Evolutionary conservation across 177 flowering plant genomes (phyloP), one percentile per base, ranked within the genome.

Genomic region (Telopea speciosissima): DNA sequence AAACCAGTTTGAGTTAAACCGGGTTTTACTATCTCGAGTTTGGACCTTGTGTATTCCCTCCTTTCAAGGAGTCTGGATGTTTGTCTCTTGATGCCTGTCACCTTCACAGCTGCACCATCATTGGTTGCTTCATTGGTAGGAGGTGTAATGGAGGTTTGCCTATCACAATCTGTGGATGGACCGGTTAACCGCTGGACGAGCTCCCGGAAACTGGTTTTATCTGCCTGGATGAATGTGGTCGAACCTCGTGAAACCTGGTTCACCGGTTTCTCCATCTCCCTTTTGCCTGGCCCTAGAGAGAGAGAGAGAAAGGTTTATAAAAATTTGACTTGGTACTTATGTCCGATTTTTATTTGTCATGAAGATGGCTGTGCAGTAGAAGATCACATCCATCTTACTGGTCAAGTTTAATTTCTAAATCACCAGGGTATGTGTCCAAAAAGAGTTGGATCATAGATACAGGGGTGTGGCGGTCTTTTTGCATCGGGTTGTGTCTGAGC

Each of bases 101-200:
- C 69, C 65, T 72, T 80, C 16, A 19, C 1, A 7, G 73, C 64
- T 42, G 79, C 16, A 22, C 19, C 72, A 68, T 65, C 74, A 69
- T 33, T 67, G 26, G 70, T 26, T 62, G 76, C 31, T 23, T 22
- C 68, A 24, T 44, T 36, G 40, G 40, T 31, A 31, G 33, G 8
- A 36, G 40, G 40, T 36, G 40, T 8, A 36, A 8, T 52, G 26
- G 60, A 49, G 7, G 17, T 49, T 40, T 54, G 19, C 61, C 33
- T 14, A 8, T 26, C 44, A 10, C 70, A 40, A 19, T 79, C 83
- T 4, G 88, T 65, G 22, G 85, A 8, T 8, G 40, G 79, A 25
- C 97, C 89, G 31, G 97, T 91, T 63, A 91, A 68, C 8, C 88
- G 86, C 67, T 89, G 97, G 63, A 91, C 97, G 1, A 91, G 81